Evolutionary conservation across 2,329 filamentous ascomycete species (phyloP), one percentile per base, ranked within the genome.

Genomic region (Aspergillus ochraceus): DNA sequence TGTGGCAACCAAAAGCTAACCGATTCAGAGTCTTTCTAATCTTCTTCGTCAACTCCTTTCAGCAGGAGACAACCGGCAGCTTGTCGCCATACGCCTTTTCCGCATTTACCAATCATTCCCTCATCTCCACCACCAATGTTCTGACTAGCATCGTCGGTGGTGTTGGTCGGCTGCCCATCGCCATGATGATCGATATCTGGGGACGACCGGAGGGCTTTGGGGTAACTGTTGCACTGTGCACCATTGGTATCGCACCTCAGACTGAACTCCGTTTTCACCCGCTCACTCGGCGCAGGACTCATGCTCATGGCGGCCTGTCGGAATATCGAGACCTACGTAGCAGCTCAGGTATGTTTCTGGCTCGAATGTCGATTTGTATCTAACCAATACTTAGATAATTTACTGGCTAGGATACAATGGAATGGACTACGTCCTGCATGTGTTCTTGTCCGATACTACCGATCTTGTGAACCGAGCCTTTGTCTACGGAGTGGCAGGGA

Each of bases 181-280:
- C 86, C 57, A 88, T 88, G 70, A 76, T 86, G 6, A 75, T 89
- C 55, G 84, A 89, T 71, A 76, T 86, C 30, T 88, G 83, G 80
- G 87, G 86, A 42, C 84, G 87, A 32, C 79, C 84, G 0, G 81
- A 87, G 67, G 86, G 83, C 19, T 80, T 86, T 60, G 30, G 30
- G 0, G 9, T 84, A 39, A 83, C 83, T 72, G 66, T 83, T 0
- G 54, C 74, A 5, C 68, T 82, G 52, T 77, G 78, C 64, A 78
- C 80, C 0, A 60, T 81, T 0, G 36, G 36, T 42, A n/a, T 10
- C n/a, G n/a, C n/a, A n/a, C n/a, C n/a, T n/a, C n/a, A n/a, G n/a
- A n/a, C n/a, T n/a, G n/a, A n/a, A n/a, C n/a, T n/a, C n/a, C n/a
- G n/a, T n/a, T n/a, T n/a, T n/a, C n/a, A n/a, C n/a, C n/a, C n/a